Base-by-base conservation (phyloP, 495 filamentous ascomycete genomes). In the Penicillium steckii region DNA sequence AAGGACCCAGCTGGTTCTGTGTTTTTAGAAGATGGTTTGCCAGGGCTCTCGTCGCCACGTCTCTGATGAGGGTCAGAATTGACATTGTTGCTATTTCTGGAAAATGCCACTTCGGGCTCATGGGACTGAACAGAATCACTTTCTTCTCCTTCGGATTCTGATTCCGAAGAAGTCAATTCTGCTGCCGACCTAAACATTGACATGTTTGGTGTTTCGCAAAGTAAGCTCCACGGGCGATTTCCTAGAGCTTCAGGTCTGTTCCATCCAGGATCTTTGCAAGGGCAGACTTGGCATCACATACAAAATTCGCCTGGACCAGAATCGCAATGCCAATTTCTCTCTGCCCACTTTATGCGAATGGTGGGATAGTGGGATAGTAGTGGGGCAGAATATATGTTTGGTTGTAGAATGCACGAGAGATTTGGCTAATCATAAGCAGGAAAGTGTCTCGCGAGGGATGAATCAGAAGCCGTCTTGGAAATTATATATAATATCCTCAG, bases 181-280 rank as follows among this genome's bases (percentile, higher is more conserved):
- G 68, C 66, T 18, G 71, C 65, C 44, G 71, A 63, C 38, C 67
- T 67, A 49, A 77, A 77, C 69, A 77, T 67, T 9, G 74, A 77
- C 74, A 77, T 77, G 5, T 51, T n/a, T 66, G 64, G 46, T 52
- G 27, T 19, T 22, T 8, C 24, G 17, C 19, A 15, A 12, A 22
- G 9, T 30, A 15, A 27, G 26, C 9, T 32, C 17, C 8, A 32
- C 21, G 9, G 15, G 26, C 13, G 21, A 26, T n/a, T n/a, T n/a
- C n/a, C 37, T 4, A 30, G 32, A 9, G 22, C 15, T 43, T 30
- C 33, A 17, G n/a, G 4, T 18, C 3, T 4, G 18, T 37, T 37
- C 33, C 33, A 37, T 37, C 8, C 33, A 37, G 33, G 8, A 37
- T 7, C 8, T 17, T 7, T 6, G 33, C n/a, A 19, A 18, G n/a